Evolutionary conservation across 2,329 filamentous ascomycete genomes (phyloP).

Genomic region (Talaromyces sp.): DNA sequence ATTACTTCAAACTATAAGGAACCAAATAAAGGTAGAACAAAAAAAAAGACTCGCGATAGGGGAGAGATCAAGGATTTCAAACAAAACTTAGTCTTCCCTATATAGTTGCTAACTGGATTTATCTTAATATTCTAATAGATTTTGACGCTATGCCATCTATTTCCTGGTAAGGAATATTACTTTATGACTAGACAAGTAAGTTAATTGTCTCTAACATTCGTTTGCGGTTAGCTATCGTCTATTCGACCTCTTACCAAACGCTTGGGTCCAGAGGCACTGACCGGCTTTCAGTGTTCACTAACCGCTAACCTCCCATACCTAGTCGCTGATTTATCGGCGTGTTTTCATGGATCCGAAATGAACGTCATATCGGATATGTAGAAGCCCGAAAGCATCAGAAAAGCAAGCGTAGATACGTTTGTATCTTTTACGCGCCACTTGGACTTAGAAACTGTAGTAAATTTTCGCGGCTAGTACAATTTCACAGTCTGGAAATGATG

Average conservation of each 20-base stretch:
- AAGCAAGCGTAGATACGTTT: too few relatives aligned
- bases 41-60: not conserved
- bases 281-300: not conserved
- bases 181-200: not conserved
- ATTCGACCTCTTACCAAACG: not conserved
- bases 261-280: not conserved
- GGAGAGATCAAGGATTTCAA: not conserved
- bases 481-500: too few relatives aligned
- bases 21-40: too few relatives aligned
- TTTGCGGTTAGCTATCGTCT: not conserved
- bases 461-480: too few relatives aligned
- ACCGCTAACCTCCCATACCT: not conserved
- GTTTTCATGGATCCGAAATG: not conserved
- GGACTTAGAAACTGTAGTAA: too few relatives aligned
- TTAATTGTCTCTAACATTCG: not conserved
- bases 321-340: not conserved
- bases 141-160: not conserved
- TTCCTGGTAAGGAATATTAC: not conserved
- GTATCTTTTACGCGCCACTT: too few relatives aligned
- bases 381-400: not conserved
- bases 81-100: not conserved
- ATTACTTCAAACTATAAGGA: not conserved
- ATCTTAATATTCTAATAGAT: not conserved
- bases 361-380: not conserved
- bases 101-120: not conserved